Evolutionary conservation across 225 moss, liverwort and hornwort species (phyloP), one percentile per base, ranked within the genome.

Genomic region (Pleurozium schreberi): DNA sequence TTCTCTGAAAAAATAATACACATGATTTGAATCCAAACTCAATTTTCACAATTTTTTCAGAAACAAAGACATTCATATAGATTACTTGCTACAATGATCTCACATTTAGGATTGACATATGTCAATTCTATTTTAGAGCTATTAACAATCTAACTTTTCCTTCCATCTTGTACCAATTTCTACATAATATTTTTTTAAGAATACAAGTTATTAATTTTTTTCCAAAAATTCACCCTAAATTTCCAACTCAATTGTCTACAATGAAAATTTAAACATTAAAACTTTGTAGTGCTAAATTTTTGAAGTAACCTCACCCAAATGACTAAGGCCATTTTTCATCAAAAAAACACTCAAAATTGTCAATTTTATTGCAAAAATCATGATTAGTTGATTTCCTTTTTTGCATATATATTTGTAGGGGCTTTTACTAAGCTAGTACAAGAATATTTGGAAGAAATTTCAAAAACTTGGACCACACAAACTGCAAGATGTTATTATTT

Each of bases 81-180:
- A 50, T 33, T 75, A 33, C 8, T 50, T 33, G 34, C 8, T 75
- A 50, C 5, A 8, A 75, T 34, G 7, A 50, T 33, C 20, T 34
- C 5, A 8, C 1, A 0, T 0, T 19, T 50, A 75, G 1, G 1
- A 75, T 49, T 22, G 3, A 36, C 14, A 52, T 12, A 5, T 22
- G 34, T 52, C 3, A 14, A 36, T 22, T 52, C 8, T 76, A 36
- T 34, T 52, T 52, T 13, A 34, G 8, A 76, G 2, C 36, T 52
- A 36, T 36, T 14, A 52, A 13, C 34, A 22, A 34, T 22, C 33
- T 76, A 22, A 34, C 0, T 13, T 13, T 75, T 75, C 33, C 21
- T 50, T 75, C 12, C 20, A 50, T 12, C 4, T 11, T 18, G 5
- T 28, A 28, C 4, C 2, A 28, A 45, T 28, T 71, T 45, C 6